Conservation (phyloP, 169 alveolate species). For the Eimeria nieschulzi region DNA sequence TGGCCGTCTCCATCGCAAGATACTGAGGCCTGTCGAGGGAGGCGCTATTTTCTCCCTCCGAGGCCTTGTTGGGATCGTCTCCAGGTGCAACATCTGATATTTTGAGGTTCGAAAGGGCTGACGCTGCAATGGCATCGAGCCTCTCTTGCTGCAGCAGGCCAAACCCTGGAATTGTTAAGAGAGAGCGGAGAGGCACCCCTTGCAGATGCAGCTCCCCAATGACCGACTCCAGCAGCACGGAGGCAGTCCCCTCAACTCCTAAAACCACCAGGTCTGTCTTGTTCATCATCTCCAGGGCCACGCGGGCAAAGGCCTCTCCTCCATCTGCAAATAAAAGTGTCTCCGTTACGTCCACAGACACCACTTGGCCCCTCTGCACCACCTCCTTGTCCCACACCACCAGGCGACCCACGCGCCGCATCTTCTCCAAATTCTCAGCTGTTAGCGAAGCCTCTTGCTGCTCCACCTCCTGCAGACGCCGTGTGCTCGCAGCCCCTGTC, state of each 20-base stretch:
- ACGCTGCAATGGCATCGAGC: constrained; percentile 7
- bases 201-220: constrained; percentile 15
- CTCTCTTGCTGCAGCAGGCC: constrained; percentile 9
- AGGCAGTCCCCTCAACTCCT: constrained; percentile 27
- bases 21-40: background rate
- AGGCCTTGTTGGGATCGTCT: background rate
- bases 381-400: constrained; percentile 5
- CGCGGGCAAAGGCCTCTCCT: constrained; percentile 36
- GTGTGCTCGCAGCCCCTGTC: background rate
- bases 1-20: background rate
- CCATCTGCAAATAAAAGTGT: background rate
- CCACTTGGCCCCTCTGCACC: background rate
- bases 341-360: constrained; percentile 6
- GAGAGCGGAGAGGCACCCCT: constrained; percentile 16
- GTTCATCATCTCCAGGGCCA: constrained; percentile 47
- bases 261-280: background rate
- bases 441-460: too few species aligned
- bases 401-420: background rate
- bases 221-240: constrained; percentile 31
- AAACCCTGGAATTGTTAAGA: constrained; percentile 20
- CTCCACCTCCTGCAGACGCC: too few species aligned
- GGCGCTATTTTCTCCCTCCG: background rate
- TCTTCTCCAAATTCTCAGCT: too few species aligned
- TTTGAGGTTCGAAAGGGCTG: constrained; percentile 39
- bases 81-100: constrained; percentile 1